Conservation (phyloP, 495 filamentous ascomycete species). For the Ramalina peruviana region DNA sequence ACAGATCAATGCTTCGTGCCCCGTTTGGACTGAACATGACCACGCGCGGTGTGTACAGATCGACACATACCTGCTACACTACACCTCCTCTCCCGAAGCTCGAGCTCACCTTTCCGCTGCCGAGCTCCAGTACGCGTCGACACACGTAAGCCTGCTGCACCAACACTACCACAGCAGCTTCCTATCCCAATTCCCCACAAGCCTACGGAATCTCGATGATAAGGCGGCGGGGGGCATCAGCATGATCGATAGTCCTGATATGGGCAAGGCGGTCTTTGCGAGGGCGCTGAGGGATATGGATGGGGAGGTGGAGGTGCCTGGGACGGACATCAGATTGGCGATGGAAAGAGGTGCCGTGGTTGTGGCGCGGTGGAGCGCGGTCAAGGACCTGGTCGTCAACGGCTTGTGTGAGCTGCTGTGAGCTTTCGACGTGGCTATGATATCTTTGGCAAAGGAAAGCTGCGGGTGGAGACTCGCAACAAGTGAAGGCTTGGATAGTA, state of each 20-base stretch:
- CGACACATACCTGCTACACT: constrained; percentile 51
- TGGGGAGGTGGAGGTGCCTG: constrained; percentile 38
- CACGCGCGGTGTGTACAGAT: constrained; percentile 36
- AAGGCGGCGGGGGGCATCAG: constrained; percentile 62
- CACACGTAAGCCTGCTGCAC: constrained; percentile 71
- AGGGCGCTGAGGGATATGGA: constrained; percentile 50
- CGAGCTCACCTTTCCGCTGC: constrained; percentile 45
- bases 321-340: constrained; percentile 40
- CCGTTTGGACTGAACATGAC: not conserved
- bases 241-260: constrained; percentile 84
- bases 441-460: too few species aligned
- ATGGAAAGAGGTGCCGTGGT: constrained; percentile 72
- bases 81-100: constrained; percentile 26
- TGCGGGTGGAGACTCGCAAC: too few species aligned
- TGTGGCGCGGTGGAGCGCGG: constrained; percentile 75
- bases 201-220: constrained; percentile 74
- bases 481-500: too few species aligned
- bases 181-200: constrained; percentile 60
- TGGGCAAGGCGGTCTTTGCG: constrained; percentile 70
- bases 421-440: constrained; percentile 6
- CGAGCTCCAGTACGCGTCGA: constrained; percentile 63
- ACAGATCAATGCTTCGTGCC: constrained; percentile 29
- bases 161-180: constrained; percentile 72
- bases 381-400: constrained; percentile 52
- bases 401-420: constrained; percentile 77